A percentile compares a stretch with the other conserved stretches of the same genome.
These are phyloP conservation scores for Amanita subjunquillea DNA, from an alignment of 768 basidiomycete genomes.

Conservation along the genomic window DNA sequence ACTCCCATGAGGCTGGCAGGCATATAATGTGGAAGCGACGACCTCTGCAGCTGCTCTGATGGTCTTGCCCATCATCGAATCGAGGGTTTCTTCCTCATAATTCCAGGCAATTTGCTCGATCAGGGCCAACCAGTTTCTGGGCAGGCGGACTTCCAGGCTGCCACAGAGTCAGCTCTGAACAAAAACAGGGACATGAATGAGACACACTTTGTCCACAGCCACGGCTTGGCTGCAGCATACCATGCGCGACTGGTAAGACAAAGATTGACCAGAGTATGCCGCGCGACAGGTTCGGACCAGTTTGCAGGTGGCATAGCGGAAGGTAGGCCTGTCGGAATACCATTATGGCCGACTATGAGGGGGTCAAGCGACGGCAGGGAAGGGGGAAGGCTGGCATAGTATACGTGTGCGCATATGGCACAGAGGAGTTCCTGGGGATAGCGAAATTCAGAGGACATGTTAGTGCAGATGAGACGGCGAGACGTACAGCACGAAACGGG, in stretches of 20 bases:
- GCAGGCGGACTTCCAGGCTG: constrained; percentile 70
- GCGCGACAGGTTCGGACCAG: constrained; percentile 58
- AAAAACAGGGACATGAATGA: constrained; percentile 1
- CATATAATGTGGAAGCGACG: constrained; percentile 37
- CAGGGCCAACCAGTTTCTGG: constrained; percentile 75
- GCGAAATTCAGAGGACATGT: constrained; percentile 13
- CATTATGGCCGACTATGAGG: constrained; percentile 34
- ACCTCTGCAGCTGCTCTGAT: constrained; percentile 58
- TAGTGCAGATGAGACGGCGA: constrained; percentile 4
- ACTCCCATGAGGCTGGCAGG: constrained; percentile 25
- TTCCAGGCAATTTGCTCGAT: constrained; percentile 72
- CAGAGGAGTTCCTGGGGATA: constrained; percentile 69
- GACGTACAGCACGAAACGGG: constrained; percentile 1
- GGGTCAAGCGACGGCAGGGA: constrained; percentile 60
- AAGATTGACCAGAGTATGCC: constrained; percentile 57
- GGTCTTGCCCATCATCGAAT: constrained; percentile 52
- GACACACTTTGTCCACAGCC: constrained; percentile 67
- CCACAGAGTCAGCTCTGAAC: neutral
- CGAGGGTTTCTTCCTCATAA: constrained; percentile 57
- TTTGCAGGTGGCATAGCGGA: constrained; percentile 63
- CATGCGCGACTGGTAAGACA: constrained; percentile 72
- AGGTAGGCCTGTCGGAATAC: constrained; percentile 53
- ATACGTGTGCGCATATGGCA: constrained; percentile 65
- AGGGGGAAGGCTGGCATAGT: constrained; percentile 50
- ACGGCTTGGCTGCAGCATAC: constrained; percentile 79